Percentiles rank a stretch among this genome's conserved stretches.
Conservation (phyloP, 495 filamentous ascomycete genomes). For the Lasiosphaeriaceae sp. region DNA sequence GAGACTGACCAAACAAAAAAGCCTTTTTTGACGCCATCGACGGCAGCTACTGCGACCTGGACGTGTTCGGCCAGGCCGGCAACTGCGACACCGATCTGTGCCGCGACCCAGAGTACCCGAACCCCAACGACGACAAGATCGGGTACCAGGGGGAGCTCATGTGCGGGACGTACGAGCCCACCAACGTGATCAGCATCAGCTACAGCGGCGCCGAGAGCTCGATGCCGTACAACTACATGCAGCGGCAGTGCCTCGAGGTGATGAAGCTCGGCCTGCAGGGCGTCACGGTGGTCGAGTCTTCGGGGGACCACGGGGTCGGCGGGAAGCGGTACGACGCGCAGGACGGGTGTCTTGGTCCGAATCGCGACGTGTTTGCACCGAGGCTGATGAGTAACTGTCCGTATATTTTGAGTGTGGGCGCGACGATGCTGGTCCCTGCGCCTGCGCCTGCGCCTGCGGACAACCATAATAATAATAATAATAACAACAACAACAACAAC, state of each 20-base stretch:
- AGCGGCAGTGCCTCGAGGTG: slow-evolving; percentile 41
- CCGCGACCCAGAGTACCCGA: slow-evolving; percentile 54
- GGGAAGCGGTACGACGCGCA: slow-evolving; percentile 33
- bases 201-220: slow-evolving; percentile 36
- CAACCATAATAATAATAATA: too few relatives aligned
- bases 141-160: slow-evolving; percentile 56
- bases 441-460: too few relatives aligned
- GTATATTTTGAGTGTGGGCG: slow-evolving; percentile 35
- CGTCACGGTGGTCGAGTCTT: slow-evolving; percentile 57
- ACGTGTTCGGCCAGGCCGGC: slow-evolving; percentile 34
- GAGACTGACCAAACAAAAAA: too few relatives aligned
- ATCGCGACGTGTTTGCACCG: slow-evolving; percentile 21
- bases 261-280: slow-evolving; percentile 66
- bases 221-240: slow-evolving; percentile 34
- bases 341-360: slow-evolving; percentile 17
- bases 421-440: slow-evolving; percentile 23
- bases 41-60: slow-evolving; percentile 54
- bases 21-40: slow-evolving; percentile 51
- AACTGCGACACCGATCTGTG: slow-evolving; percentile 25
- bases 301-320: slow-evolving; percentile 57
- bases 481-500: slow-evolving; percentile 12
- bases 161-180: slow-evolving; percentile 50
- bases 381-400: slow-evolving; percentile 31
- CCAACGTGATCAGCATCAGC: slow-evolving; percentile 38
- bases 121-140: slow-evolving; percentile 35